Evolutionary conservation across 1,139 yeast genomes (phyloP), one percentile per base, ranked within the genome.

Genomic region (Candida neerlandica): DNA sequence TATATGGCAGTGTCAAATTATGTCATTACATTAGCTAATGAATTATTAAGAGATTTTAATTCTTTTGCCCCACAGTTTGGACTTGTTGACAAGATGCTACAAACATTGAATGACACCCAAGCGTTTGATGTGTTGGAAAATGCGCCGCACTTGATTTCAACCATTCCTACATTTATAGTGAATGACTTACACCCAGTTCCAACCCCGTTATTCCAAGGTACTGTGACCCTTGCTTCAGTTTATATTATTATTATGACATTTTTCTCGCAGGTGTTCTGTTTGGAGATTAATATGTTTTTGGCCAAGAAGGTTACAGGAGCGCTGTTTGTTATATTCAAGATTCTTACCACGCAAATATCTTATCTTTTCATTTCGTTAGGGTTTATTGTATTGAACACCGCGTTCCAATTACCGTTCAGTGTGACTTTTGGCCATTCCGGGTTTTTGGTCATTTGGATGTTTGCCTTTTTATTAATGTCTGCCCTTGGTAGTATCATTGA

Each of bases 401-500:
- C 84, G 0, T 81, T 76, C 59, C 76, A 73, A 34, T 62, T 78
- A 48, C 54, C 60, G 10, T 63, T 62, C 53, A 52, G 50, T 23
- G 61, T 56, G 6, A 59, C 77, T 0, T 68, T 78, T 45, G 82
- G 84, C 45, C 55, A 60, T 44, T 74, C 78, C 5, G 91, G 91
- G 0, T 86, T 85, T 61, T 66, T 85, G 40, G 80, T 85, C 1
- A 78, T 77, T 55, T 86, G 91, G 91, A 67, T 82, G 73, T 58
- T 73, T 49, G 66, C 74, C 0, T 80, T 61, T 55, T 60, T 80
- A 49, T 64, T 75, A 9, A 77, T 79, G 73, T 66, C 79, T 1
- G 77, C 83, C 0, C 69, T 79, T 45, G 85, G 85, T 30, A 77
- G 81, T 29, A 65, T 77, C 12, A 76, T 78, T 52, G 84, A 80